Conservation (phyloP, 2,329 filamentous ascomycete genomes). For the Paracoccidioides lutzii region DNA sequence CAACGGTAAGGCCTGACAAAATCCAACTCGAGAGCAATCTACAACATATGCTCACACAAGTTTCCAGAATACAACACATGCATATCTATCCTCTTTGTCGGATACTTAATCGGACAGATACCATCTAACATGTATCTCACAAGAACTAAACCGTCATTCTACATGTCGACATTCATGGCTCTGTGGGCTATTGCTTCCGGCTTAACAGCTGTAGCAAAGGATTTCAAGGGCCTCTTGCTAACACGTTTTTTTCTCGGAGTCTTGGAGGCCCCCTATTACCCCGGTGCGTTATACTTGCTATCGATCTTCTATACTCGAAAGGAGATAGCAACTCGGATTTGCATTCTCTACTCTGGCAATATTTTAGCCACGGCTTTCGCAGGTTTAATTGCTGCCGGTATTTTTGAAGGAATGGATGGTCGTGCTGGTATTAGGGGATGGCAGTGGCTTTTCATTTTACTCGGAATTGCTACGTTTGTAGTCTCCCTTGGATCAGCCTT, state of each 20-base stretch:
- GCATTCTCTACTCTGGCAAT: conserved; percentile 47
- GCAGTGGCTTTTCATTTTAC: conserved; percentile 49
- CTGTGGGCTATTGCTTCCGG: conserved; percentile 20
- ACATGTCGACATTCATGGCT: conserved; percentile 27
- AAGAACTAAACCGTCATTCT: conserved; percentile 28
- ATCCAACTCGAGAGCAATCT: no score
- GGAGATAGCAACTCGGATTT: conserved; percentile 43
- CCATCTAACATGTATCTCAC: conserved; percentile 21
- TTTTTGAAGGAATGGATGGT: conserved; percentile 46
- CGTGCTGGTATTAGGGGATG: conserved; percentile 43
- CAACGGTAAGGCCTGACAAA: neutral
- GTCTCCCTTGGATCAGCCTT: conserved; percentile 31
- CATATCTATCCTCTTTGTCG: neutral
- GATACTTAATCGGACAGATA: neutral
- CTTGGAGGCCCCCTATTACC: conserved; percentile 38
- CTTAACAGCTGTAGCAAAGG: conserved; percentile 22
- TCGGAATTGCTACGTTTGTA: conserved; percentile 38
- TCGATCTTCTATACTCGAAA: conserved; percentile 55
- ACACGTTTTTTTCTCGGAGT: conserved; percentile 27
- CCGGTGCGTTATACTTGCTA: conserved; percentile 49
- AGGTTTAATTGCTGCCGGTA: conserved; percentile 46
- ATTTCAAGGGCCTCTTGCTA: conserved; percentile 28
- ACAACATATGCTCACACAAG: neutral
- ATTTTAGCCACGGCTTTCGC: conserved; percentile 49
- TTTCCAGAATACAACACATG: neutral